Evolutionary conservation across 805 yeast species (phyloP).

Genomic region (Wickerhamiella lipophila): DNA sequence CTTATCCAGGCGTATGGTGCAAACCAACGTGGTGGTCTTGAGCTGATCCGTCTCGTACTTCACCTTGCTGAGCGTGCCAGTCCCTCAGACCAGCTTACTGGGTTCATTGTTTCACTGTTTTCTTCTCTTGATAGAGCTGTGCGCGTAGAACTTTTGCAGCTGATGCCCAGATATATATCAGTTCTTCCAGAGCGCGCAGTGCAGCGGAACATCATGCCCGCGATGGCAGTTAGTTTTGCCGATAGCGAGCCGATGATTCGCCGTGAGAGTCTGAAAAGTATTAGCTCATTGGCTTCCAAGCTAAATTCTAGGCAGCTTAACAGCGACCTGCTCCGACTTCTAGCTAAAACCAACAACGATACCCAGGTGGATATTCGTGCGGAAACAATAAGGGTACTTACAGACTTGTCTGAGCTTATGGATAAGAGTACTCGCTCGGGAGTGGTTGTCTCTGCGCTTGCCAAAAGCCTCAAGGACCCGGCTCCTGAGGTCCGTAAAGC

Average conservation of each 20-base stretch:
- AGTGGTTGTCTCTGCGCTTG: conserved; percentile 76
- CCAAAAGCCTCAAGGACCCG: conserved; percentile 71
- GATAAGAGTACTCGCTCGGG: conserved; percentile 46
- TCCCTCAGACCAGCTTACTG: conserved; percentile 40
- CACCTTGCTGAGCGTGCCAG: conserved; percentile 30
- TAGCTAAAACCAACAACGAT: conserved; percentile 76
- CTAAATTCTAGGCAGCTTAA: conserved; percentile 70
- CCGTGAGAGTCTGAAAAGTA: conserved; percentile 63
- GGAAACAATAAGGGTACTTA: conserved; percentile 57
- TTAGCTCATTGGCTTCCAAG: conserved; percentile 44
- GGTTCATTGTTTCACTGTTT: conserved; percentile 46
- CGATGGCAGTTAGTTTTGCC: conserved; percentile 65
- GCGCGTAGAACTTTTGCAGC: conserved; percentile 54
- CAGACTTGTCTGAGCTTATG: conserved; percentile 49
- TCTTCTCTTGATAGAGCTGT: conserved; percentile 62
- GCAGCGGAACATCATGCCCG: conserved; percentile 54
- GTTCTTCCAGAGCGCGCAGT: conserved; percentile 47
- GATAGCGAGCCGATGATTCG: conserved; percentile 76
- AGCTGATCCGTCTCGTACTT: conserved; percentile 25
- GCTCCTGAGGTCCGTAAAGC: conserved; percentile 61
- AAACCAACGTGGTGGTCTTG: conserved; percentile 24
- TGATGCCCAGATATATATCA: conserved; percentile 43
- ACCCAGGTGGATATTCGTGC: conserved; percentile 64
- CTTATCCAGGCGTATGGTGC: conserved; percentile 29
- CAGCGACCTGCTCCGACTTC: conserved; percentile 64